Percentiles rank a stretch among this genome's conserved stretches.
Conservation (phyloP, 805 yeast species). For the Candida easanensis region DNA sequence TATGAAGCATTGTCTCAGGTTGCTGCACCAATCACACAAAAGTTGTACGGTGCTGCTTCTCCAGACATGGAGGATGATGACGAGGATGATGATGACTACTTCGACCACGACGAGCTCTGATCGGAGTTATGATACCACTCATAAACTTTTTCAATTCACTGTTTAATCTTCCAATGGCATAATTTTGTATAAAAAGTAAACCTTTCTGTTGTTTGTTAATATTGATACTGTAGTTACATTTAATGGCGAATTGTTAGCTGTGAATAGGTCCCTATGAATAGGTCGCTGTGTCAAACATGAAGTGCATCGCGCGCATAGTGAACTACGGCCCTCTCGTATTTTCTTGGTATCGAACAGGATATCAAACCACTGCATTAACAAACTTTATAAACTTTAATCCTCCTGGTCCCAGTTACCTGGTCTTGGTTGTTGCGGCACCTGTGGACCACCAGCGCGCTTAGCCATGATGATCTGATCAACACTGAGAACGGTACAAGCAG, state of each 20-base stretch:
- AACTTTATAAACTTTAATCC: conserved; percentile 41
- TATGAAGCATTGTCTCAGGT: conserved; percentile 74
- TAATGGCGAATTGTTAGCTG: too few species aligned
- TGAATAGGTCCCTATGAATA: too few species aligned
- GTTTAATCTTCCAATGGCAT: not conserved
- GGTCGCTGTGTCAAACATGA: too few species aligned
- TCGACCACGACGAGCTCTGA: conserved; percentile 70
- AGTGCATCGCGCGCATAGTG: too few species aligned
- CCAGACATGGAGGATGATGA: conserved; percentile 45
- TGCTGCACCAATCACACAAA: conserved; percentile 91
- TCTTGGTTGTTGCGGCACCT: conserved; percentile 76
- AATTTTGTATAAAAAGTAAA: too few species aligned
- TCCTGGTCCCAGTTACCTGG: conserved; percentile 97
- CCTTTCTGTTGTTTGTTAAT: too few species aligned
- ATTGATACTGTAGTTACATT: too few species aligned
- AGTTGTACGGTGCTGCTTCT: conserved; percentile 68
- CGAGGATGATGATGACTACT: conserved; percentile 53
- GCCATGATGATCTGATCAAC: conserved; percentile 99
- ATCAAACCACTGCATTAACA: too few species aligned
- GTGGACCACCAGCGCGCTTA: conserved; percentile 98
- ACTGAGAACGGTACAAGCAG: conserved; percentile 84
- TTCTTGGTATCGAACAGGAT: too few species aligned
- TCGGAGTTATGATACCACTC: conserved; percentile 1
- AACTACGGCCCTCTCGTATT: too few species aligned
- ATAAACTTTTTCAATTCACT: not conserved